Percentiles rank a stretch among this genome's conserved stretches.
These are phyloP conservation scores for Colletotrichum horii DNA, from an alignment of 2,329 filamentous ascomycete genomes.

Conservation along the genomic window DNA sequence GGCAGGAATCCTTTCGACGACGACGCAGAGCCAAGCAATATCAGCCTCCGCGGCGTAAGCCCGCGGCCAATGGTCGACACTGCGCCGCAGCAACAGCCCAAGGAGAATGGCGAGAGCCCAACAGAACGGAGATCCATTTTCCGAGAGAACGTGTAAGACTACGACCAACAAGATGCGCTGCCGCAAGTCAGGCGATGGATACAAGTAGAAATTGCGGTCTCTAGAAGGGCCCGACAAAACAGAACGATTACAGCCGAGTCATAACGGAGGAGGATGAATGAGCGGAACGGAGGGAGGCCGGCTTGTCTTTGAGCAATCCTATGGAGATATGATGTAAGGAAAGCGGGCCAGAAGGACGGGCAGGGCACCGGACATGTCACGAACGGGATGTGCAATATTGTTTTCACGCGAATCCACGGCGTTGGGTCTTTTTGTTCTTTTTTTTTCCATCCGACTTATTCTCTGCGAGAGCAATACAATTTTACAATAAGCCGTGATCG, in stretches of 20 bases:
- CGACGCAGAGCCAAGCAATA: conserved; percentile 64
- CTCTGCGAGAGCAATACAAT: background rate
- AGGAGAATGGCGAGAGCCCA: conserved; percentile 57
- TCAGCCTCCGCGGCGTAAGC: conserved; percentile 73
- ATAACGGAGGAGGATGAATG: too few species aligned
- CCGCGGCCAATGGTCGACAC: conserved; percentile 71
- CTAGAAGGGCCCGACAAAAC: background rate
- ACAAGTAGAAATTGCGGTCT: background rate
- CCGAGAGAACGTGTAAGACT: conserved; percentile 66
- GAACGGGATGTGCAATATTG: conserved; percentile 3
- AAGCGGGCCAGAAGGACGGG: conserved; percentile 1
- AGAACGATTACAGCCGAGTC: background rate
- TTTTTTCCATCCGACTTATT: background rate
- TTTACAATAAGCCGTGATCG: background rate
- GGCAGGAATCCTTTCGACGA: conserved; percentile 74
- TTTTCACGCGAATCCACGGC: conserved; percentile 11
- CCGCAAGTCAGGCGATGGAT: background rate
- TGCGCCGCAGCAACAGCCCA: conserved; percentile 22
- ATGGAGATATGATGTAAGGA: conserved; percentile 13
- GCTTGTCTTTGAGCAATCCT: background rate
- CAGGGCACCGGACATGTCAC: conserved; percentile 8
- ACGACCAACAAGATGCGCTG: background rate
- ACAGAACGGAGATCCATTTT: conserved; percentile 74
- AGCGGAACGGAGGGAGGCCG: too few species aligned
- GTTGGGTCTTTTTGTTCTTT: background rate